Percentiles rank a stretch among this genome's conserved stretches.
Conservation (phyloP, 2,329 filamentous ascomycete species). For the Penicillium hordei region DNA sequence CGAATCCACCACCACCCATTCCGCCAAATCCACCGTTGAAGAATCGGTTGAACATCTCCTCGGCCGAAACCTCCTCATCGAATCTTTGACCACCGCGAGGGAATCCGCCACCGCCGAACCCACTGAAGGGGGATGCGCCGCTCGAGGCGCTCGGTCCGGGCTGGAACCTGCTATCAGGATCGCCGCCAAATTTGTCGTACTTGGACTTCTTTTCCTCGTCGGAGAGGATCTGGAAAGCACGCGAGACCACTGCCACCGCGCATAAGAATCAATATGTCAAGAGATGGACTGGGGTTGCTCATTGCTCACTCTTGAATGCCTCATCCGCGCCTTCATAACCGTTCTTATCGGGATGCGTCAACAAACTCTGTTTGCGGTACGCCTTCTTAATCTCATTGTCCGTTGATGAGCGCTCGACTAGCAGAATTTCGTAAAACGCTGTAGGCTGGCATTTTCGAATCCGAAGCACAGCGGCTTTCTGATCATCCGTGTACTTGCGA, state of each 20-base stretch:
- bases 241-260: constrained; percentile 67
- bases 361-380: constrained; percentile 87
- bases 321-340: constrained; percentile 93
- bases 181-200: constrained; percentile 85
- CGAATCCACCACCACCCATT: constrained; percentile 61
- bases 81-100: constrained; percentile 57
- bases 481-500: constrained; percentile 75
- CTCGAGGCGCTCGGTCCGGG: constrained; percentile 45
- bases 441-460: constrained; percentile 82
- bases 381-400: constrained; percentile 96
- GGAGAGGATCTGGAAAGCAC: constrained; percentile 88
- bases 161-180: constrained; percentile 85
- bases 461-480: constrained; percentile 86
- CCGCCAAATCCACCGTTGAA: constrained; percentile 70
- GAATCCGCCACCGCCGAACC: constrained; percentile 51
- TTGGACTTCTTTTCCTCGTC: constrained; percentile 90
- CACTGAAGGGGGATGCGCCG: constrained; percentile 45
- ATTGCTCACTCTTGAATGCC: constrained; percentile 79
- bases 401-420: constrained; percentile 64
- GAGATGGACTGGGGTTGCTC: not conserved
- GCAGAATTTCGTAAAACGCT: constrained; percentile 93
- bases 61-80: constrained; percentile 89
- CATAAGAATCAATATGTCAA: constrained; percentile 5
- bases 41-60: constrained; percentile 96
- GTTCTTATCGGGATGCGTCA: constrained; percentile 99